These are phyloP conservation scores for Claviceps humidiphila DNA, from an alignment of 2,329 filamentous ascomycete genomes.

Conservation along the genomic window DNA sequence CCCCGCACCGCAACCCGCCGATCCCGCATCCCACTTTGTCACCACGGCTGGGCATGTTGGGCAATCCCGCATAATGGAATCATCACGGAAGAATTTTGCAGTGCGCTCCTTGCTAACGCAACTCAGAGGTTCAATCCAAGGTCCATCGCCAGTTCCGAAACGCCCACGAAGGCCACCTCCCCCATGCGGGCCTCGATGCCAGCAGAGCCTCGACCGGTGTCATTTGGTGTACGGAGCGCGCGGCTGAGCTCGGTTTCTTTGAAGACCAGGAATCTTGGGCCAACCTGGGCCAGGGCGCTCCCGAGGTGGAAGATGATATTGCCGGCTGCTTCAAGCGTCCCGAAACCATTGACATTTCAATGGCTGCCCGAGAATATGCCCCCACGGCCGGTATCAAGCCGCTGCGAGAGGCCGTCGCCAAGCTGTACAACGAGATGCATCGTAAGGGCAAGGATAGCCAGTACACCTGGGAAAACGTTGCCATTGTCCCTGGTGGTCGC, in stretches of 20 bases:
- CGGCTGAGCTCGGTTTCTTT: constrained; percentile 74
- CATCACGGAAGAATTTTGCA: background rate
- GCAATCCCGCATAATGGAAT: too few relatives aligned
- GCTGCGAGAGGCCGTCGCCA: constrained; percentile 75
- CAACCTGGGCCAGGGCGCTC: constrained; percentile 86
- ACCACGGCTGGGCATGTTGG: background rate
- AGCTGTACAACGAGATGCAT: constrained; percentile 87
- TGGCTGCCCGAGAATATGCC: constrained; percentile 76
- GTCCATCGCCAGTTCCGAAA: constrained; percentile 81
- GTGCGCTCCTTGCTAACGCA: constrained; percentile 6
- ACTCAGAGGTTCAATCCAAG: constrained; percentile 64
- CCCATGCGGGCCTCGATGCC: constrained; percentile 82
- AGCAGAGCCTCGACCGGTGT: constrained; percentile 83
- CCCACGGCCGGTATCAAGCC: constrained; percentile 91
- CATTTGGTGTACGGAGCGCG: constrained; percentile 82
- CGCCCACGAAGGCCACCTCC: constrained; percentile 80
- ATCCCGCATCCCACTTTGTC: too few relatives aligned
- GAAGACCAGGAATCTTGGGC: constrained; percentile 78
- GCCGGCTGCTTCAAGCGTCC: constrained; percentile 78
- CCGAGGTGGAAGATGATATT: constrained; percentile 89
- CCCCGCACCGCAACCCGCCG: background rate
- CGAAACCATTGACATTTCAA: constrained; percentile 60
- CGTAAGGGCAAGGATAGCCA: constrained; percentile 74
- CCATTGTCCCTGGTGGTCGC: constrained; percentile 85
- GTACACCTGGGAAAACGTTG: constrained; percentile 96